Base-by-base conservation (phyloP, 2,329 filamentous ascomycete species). In the Epicoccum sorghinum region DNA sequence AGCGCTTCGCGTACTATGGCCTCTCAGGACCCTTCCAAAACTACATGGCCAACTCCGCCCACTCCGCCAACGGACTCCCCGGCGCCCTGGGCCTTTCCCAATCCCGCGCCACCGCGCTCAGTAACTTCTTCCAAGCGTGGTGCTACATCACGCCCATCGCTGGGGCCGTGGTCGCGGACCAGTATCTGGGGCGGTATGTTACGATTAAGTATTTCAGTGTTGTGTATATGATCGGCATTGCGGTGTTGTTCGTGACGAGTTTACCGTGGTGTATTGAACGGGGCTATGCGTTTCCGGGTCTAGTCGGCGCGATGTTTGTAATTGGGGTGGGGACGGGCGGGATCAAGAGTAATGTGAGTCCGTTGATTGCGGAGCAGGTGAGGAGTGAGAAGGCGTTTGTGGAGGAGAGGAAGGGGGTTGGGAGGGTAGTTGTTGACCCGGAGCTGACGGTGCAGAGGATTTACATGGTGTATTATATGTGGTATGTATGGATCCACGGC, bases 281-380 rank as follows among this genome's bases (percentile, higher is more conserved):
- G 32, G 80, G 86, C 13, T 78, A 80, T 10, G 79, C 87, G 0
- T 83, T 90, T 40, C 87, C 79, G 1, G 86, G 83, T 46, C 89
- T 91, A 64, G 72, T 87, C 2, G 75, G 86, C 27, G 84, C 85
- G 23, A 80, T 89, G 60, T 73, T 89, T 39, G 82, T 91, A 67
- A 83, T 91, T 68, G 88, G 88, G n/a, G 73, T 90, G 27, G 89
- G 89, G 38, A 90, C 89, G 1, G 89, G 89, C 58, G 88, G 90
- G 66, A 91, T 93, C 83, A 93, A 93, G 79, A 84, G 87, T 59
- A 93, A 93, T 68, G 89, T 93, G 38, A 76, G 77, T 8, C 79
- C 79, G 2, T 59, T 81, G 25, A 80, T 81, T 51, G 79, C 78
- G 7, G 79, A 81, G 58, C 79, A 81, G 61, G 78, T 80, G 43